Evolutionary conservation across 495 filamentous ascomycete species (phyloP), one percentile per base, ranked within the genome.

Genomic region (Penicillium manginii): DNA sequence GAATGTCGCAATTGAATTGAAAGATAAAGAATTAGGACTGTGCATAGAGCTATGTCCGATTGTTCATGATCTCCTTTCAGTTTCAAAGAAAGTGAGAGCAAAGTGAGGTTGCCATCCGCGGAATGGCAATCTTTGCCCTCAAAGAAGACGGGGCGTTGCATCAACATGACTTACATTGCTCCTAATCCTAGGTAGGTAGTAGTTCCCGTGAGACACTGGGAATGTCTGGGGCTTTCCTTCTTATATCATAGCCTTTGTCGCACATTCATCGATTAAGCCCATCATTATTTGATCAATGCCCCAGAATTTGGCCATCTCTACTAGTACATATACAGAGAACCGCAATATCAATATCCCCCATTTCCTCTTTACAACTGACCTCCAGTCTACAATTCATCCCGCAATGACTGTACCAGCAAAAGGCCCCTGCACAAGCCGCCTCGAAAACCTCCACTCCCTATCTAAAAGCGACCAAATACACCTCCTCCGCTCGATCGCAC

Each of bases 401-500:
- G 12, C 26, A 15, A 47, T 47, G 45, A 2, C 45, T 3, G 21
- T 7, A 3, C 10, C 10, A 26, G 2, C 14, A 12, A 12, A 23
- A 26, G 33, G 54, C 2, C 52, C 40, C 18, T 61, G 52, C 0
- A 45, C 48, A 5, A 54, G 61, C 11, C 67, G 67, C 39, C 63
- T 73, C 2, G 35, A 59, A 40, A 63, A 57, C n/a, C 18, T 77
- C 12, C 54, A 61, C 21, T 22, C 15, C 1, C 54, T 64, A 26
- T 55, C 64, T 26, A 43, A 63, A 2, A 1, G 21, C 29, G 17
- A 37, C 0, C 74, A 74, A 56, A 58, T 45, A 10, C 18, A 53
- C 17, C 58, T 73, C 11, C 48, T 78, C 23, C 11, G 53, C 11
- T 68, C 70, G 14, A 67, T 76, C 60, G 62, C 73, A 8, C 19